Percentiles rank a stretch among this genome's conserved stretches.
phyloP scores from a whole-genome alignment of 1,284 basidiomycete genomes.

The Papiliotrema flavescens region DNA sequence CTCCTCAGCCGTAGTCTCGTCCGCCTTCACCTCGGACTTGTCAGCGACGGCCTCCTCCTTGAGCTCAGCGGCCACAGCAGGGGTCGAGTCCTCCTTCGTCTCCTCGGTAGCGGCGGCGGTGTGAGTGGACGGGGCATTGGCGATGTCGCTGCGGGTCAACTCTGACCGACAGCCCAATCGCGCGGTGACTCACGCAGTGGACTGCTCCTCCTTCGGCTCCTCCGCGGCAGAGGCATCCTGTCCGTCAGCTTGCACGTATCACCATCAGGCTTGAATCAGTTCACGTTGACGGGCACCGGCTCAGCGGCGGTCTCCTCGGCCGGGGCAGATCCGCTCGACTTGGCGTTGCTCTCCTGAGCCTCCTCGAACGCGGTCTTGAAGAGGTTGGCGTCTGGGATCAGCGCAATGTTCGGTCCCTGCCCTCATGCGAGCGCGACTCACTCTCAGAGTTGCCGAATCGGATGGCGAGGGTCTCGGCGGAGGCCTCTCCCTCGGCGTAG shows the following conservation, averaged over 20 bases:
- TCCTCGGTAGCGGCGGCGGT: slow-evolving; percentile 7
- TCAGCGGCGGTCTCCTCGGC: slow-evolving; percentile 24
- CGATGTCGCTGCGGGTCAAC: slow-evolving; percentile 10
- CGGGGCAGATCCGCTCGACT: slow-evolving; percentile 34
- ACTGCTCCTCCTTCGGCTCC: slow-evolving; percentile 27
- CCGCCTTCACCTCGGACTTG: slow-evolving; percentile 7
- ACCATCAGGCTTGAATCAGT: slow-evolving; percentile 12
- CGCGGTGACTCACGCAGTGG: slow-evolving; percentile 12
- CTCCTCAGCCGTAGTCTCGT: background rate
- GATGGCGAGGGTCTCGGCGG: slow-evolving; percentile 93
- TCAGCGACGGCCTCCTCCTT: slow-evolving; percentile 8
- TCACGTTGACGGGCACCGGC: slow-evolving; percentile 38
- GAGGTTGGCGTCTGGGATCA: slow-evolving; percentile 66
- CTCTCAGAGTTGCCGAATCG: slow-evolving; percentile 97
- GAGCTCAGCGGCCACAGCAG: background rate
- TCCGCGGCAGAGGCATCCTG: slow-evolving; percentile 36
- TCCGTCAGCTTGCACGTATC: slow-evolving; percentile 1
- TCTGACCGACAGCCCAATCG: background rate
- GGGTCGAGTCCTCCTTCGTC: background rate
- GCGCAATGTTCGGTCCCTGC: slow-evolving; percentile 1
- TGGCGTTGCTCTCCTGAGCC: slow-evolving; percentile 69
- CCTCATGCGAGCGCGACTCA: slow-evolving; percentile 60
- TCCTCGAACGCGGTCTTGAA: slow-evolving; percentile 87
- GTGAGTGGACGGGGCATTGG: slow-evolving; percentile 28
- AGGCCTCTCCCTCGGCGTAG: slow-evolving; percentile 82